A percentile compares a stretch with the other conserved stretches of the same genome.
These are phyloP conservation scores for Suhomyces terraborum DNA, from an alignment of 1,139 yeast genomes.

Conservation along the genomic window DNA sequence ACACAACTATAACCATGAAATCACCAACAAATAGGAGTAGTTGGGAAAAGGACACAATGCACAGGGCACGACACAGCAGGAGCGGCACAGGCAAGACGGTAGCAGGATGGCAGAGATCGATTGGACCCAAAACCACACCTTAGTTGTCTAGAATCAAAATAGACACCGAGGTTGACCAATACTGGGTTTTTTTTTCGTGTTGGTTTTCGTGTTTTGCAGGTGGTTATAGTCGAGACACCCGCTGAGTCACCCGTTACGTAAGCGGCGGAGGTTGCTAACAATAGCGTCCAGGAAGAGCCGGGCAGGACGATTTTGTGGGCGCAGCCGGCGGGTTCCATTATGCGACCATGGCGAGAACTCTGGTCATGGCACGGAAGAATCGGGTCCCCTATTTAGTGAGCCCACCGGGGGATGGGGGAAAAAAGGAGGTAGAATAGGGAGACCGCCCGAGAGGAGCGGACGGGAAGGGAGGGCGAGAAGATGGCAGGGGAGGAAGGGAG, in stretches of 20 bases:
- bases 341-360: background rate
- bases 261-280: slow-evolving; percentile 1
- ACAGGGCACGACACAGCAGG: background rate
- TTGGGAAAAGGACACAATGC: background rate
- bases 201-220: slow-evolving; percentile 2
- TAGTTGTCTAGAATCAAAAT: slow-evolving; percentile 8
- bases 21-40: slow-evolving; percentile 2
- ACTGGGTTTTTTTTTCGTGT: background rate
- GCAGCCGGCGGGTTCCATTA: slow-evolving; percentile 1
- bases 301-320: slow-evolving; percentile 1
- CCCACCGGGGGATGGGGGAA: background rate
- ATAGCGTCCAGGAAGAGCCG: background rate
- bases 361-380: slow-evolving; percentile 2
- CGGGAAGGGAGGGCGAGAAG: too few relatives aligned
- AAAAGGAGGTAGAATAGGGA: too few relatives aligned
- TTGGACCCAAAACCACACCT: slow-evolving; percentile 4
- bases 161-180: background rate
- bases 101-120: background rate
- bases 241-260: slow-evolving; percentile 6
- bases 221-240: slow-evolving; percentile 8
- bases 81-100: background rate
- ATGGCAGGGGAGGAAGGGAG: background rate
- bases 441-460: too few relatives aligned
- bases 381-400: slow-evolving; percentile 2
- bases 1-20: slow-evolving; percentile 6